phyloP scores from a whole-genome alignment of 495 filamentous ascomycete species.

The Neurospora sp. region DNA sequence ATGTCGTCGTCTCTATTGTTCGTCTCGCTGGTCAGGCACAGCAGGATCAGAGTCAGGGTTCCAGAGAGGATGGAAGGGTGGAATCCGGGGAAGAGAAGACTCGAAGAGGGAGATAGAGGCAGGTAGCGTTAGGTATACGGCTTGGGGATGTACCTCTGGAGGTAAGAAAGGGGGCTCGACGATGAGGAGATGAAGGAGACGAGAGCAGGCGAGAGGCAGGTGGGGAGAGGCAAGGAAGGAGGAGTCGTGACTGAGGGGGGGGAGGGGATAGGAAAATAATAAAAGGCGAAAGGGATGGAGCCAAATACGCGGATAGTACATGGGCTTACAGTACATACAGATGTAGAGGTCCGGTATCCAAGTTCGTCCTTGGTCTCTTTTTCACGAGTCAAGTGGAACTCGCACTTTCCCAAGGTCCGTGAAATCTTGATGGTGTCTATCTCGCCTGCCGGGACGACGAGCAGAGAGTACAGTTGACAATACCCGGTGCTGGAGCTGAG shows the following conservation, averaged over 20 bases:
- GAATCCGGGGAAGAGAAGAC: not conserved
- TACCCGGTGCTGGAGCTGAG: not conserved
- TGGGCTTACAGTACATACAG: not conserved
- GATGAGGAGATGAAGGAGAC: not conserved
- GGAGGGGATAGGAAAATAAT: not conserved
- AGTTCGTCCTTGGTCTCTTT: not conserved
- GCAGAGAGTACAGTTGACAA: not conserved
- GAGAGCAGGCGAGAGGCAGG: not conserved
- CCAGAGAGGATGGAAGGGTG: not conserved
- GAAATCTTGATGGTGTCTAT: not conserved
- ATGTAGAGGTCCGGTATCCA: not conserved
- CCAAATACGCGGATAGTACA: not conserved
- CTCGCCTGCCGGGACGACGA: not conserved
- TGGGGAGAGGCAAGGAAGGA: not conserved
- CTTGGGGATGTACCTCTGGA: not conserved
- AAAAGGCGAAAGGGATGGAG: not conserved
- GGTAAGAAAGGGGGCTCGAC: not conserved
- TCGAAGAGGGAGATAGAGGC: not conserved
- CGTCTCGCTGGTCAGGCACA: not conserved
- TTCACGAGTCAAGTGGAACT: not conserved
- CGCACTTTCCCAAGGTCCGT: not conserved
- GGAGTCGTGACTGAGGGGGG: not conserved
- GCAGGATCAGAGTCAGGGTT: not conserved
- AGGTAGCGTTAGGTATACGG: not conserved
- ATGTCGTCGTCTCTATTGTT: not conserved